Evolutionary conservation across 2,329 filamentous ascomycete genomes (phyloP), one percentile per base, ranked within the genome.

Genomic region (Aspergillus piperis): DNA sequence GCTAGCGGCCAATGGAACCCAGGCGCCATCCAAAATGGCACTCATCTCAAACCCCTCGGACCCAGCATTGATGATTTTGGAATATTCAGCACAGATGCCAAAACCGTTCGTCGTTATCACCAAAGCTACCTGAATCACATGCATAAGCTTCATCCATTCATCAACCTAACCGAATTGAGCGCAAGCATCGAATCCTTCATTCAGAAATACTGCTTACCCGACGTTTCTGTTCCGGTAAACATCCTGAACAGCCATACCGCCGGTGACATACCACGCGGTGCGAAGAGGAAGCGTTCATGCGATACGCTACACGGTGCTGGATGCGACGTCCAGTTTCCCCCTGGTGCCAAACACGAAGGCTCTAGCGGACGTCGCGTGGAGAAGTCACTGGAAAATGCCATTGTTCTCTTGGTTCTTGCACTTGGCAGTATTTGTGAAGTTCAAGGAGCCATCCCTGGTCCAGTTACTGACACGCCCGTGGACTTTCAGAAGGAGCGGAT

Each of bases 371-470:
- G 60, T 21, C 64, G 68, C n/a, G 76, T 81, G 19, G 77, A 79
- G 49, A 75, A 88, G 55, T 91, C 89, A 7, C 87, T 95, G 15
- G 84, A 88, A 56, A 96, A 91, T 66, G 92, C 92, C 0, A 83
- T 98, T 41, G 86, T 97, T 1, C 82, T 97, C 2, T 82, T 94
- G 3, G 86, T 96, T 1, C 82, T 98, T 57, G 94, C 94, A 0
- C 79, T 99, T 5, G 95, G 95, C 17, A 92, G 92, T 70, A 90
- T 98, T 11, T 94, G 91, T 68, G 75, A 82, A 61, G 77, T 82
- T 61, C 78, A 79, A 48, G 71, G 78, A 3, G 78, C 80, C 17
- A 68, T 88, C 10, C 84, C 84, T 17, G 81, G 80, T 2, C 80
- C 89, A 2, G 82, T 90, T 7, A 82, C 80, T 15, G 72, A 74